These are phyloP conservation scores for Dactylella cylindrospora DNA, from an alignment of 2,329 filamentous ascomycete genomes.

Conservation along the genomic window DNA sequence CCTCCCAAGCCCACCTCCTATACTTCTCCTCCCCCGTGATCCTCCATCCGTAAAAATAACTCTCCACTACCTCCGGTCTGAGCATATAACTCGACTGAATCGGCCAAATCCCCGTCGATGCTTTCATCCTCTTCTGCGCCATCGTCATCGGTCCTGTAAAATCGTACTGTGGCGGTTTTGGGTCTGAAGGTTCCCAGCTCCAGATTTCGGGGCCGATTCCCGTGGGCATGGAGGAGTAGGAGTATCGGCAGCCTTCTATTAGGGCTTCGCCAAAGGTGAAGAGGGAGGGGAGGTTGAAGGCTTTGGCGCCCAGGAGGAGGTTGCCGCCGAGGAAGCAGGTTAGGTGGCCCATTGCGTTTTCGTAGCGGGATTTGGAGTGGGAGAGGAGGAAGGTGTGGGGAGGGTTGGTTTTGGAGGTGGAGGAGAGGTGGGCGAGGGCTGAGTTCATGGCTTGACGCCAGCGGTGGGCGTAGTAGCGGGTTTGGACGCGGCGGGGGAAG, in stretches of 20 bases:
- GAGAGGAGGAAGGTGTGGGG: slow-evolving; percentile 31
- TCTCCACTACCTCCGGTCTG: slow-evolving; percentile 79
- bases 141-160: slow-evolving; percentile 3
- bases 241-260: slow-evolving; percentile 71
- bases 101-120: slow-evolving; percentile 70
- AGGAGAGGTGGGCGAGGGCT: slow-evolving; percentile 67
- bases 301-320: slow-evolving; percentile 77
- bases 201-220: slow-evolving; percentile 76
- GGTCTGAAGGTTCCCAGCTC: slow-evolving; percentile 60
- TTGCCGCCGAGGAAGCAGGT: slow-evolving; percentile 84
- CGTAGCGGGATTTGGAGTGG: slow-evolving; percentile 18
- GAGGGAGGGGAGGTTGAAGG: slow-evolving; percentile 59
- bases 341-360: slow-evolving; percentile 54
- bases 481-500: slow-evolving; percentile 64
- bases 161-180: slow-evolving; percentile 10
- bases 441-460: slow-evolving; percentile 78
- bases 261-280: slow-evolving; percentile 72
- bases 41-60: slow-evolving; percentile 82
- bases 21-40: slow-evolving; percentile 74
- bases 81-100: slow-evolving; percentile 64
- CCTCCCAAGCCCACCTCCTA: slow-evolving; percentile 81
- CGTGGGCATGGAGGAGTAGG: slow-evolving; percentile 68
- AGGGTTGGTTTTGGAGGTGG: slow-evolving; percentile 3
- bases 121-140: slow-evolving; percentile 10
- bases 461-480: slow-evolving; percentile 66